Conservation (phyloP, 257 asterid species). For the Solanum dulcamara region DNA sequence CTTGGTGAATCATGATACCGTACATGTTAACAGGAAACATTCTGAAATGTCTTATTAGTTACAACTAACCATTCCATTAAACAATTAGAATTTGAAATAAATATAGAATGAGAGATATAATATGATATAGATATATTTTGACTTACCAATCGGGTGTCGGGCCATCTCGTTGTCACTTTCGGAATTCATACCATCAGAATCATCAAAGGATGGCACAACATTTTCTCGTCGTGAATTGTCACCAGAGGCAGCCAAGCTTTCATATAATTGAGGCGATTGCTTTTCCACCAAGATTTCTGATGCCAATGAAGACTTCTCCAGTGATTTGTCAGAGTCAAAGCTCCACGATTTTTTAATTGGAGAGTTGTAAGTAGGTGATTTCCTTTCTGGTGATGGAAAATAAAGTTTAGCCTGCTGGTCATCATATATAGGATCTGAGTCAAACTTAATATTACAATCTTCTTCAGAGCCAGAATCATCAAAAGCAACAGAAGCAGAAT, state of each 20-base stretch:
- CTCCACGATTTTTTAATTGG: constrained; percentile 19
- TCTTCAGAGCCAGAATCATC: constrained; percentile 57
- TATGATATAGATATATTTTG: constrained; percentile 7
- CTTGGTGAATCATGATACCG: constrained; percentile 7
- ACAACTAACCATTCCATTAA: not conserved
- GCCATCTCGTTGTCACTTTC: constrained; percentile 40
- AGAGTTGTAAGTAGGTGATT: constrained; percentile 19
- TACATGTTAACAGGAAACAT: constrained; percentile 1
- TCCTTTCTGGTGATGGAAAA: constrained; percentile 30
- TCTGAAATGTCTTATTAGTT: not conserved
- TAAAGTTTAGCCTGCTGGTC: constrained; percentile 36
- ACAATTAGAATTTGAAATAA: not conserved
- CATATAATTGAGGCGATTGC: constrained; percentile 28
- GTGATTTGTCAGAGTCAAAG: constrained; percentile 20
- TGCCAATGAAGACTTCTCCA: constrained; percentile 22
- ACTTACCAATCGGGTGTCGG: constrained; percentile 1
- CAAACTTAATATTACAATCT: constrained; percentile 25
- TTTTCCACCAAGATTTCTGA: constrained; percentile 13
- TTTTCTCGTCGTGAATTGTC: constrained; percentile 25
- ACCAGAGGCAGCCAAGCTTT: constrained; percentile 7
- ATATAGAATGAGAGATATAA: not conserved
- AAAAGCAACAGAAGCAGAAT: constrained; percentile 32
- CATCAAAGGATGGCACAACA: constrained; percentile 44
- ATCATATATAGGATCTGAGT: constrained; percentile 30
- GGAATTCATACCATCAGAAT: constrained; percentile 44